phyloP scores from a whole-genome alignment of 1,284 basidiomycete genomes.

The Boletus hoseneyae region DNA sequence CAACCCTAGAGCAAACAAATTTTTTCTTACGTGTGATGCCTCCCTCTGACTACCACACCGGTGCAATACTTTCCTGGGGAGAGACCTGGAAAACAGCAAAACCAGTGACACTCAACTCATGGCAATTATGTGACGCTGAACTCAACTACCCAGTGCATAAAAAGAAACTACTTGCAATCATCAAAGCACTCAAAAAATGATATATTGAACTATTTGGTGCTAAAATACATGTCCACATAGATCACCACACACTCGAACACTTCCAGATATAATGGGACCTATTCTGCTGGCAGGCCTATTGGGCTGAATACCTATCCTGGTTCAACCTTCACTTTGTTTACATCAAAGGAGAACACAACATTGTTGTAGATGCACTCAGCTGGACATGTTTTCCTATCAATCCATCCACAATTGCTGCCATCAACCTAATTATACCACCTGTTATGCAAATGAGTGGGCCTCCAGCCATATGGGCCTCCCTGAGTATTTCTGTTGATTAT shows the following conservation, averaged over 20 bases:
- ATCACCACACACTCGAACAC: conserved; percentile 39
- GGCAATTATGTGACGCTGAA: conserved; percentile 28
- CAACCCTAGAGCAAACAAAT: conserved; percentile 30
- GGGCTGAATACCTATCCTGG: too few relatives aligned
- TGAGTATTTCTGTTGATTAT: too few relatives aligned
- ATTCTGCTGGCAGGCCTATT: too few relatives aligned
- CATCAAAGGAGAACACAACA: too few relatives aligned
- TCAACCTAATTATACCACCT: too few relatives aligned
- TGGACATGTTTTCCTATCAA: too few relatives aligned
- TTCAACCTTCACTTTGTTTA: too few relatives aligned
- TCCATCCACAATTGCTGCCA: too few relatives aligned
- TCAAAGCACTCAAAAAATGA: conserved; percentile 37
- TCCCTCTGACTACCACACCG: conserved; percentile 33
- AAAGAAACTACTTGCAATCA: conserved; percentile 36
- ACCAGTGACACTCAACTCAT: conserved; percentile 36
- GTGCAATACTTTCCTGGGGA: conserved; percentile 35
- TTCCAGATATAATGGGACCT: conserved; percentile 17
- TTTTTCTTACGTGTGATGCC: conserved; percentile 37
- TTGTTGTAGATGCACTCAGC: too few relatives aligned
- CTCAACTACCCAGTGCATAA: conserved; percentile 39
- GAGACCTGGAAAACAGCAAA: conserved; percentile 27
- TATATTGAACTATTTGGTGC: conserved; percentile 32
- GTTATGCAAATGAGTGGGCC: too few relatives aligned
- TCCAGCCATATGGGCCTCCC: too few relatives aligned
- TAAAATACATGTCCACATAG: conserved; percentile 33